Base-by-base conservation (phyloP, 202 grass and related monocot species). In the Musa balbisiana region DNA sequence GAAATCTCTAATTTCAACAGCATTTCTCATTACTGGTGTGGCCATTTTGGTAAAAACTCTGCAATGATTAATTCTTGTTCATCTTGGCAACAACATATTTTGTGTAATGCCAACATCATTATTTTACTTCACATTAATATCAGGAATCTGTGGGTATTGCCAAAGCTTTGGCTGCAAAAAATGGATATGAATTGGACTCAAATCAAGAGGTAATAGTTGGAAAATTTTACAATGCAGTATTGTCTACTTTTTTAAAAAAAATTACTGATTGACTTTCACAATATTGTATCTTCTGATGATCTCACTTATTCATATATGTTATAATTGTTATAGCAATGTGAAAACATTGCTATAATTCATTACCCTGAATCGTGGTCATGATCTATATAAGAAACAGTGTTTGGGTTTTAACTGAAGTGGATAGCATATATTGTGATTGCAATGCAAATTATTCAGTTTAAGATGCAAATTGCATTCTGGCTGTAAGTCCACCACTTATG, bases 81-180 rank as follows among this genome's bases (percentile, higher is more conserved):
- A 17, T 29, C 69, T 24, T 49, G 13, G 25, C 1, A 26, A 21
- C 79, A 74, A 81, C 62, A 58, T 55, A 68, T 21, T 66, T 79
- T 67, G 69, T 67, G 64, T 54, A 51, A 19, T 3, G 81, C 67
- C 82, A 63, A 15, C 21, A 53, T 53, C 49, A 64, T 65, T 78
- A n/a, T 20, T 69, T 80, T 83, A 59, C 0, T 78, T 66, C 29
- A 55, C 74, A 82, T 75, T 9, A 56, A 79, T 83, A 81, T 75
- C 82, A 98, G 94, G 94, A 98, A 82, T 98, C 94, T 83, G 94
- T 98, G 79, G 94, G 94, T 58, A 98, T 98, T 62, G 94, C 94
- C 83, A 98, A 98, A 91, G 94, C 94, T 73, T 89, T 98, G 77
- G 94, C 94, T 62, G 94, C 85, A 2, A 98, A 98, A 84, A 93